Percentiles rank a stretch among this genome's conserved stretches.
Conservation (phyloP, 208 protist species). For the Crithidia bombi region DNA sequence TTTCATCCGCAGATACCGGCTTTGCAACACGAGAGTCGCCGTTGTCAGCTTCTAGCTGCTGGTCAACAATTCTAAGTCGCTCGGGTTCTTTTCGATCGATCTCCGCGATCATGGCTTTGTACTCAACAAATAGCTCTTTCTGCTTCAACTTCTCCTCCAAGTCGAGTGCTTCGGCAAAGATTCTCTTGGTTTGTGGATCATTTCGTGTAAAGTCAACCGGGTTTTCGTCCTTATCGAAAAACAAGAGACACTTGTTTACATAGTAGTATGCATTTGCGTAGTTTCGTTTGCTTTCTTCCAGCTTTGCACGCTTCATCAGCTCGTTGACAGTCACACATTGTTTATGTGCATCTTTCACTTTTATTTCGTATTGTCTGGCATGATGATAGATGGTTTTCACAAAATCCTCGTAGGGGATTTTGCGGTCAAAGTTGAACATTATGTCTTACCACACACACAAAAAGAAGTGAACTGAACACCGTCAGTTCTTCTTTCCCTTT, state of each 20-base stretch:
- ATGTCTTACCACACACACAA: neutral
- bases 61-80: constrained; percentile 34
- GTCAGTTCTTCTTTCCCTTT: neutral
- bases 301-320: constrained; percentile 27
- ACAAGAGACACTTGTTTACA: constrained; percentile 46
- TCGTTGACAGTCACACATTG: constrained; percentile 31
- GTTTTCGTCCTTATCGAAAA: constrained; percentile 55
- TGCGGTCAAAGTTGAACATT: constrained; percentile 63
- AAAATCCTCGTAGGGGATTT: constrained; percentile 59
- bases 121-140: constrained; percentile 33
- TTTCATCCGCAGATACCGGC: neutral
- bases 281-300: constrained; percentile 17
- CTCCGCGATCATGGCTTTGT: constrained; percentile 40
- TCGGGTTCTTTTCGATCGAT: constrained; percentile 43
- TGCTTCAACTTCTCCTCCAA: constrained; percentile 27
- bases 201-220: constrained; percentile 17
- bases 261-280: constrained; percentile 62
- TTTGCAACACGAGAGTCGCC: neutral
- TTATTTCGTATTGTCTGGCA: constrained; percentile 39
- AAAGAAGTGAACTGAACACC: constrained; percentile 20
- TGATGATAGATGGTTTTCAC: constrained; percentile 62
- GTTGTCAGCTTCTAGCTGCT: constrained; percentile 40
- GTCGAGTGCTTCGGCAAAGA: constrained; percentile 38
- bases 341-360: constrained; percentile 4
- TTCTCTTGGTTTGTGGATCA: constrained; percentile 12